phyloP scores from a whole-genome alignment of 306 rosid species.

The Begonia masoniana region DNA sequence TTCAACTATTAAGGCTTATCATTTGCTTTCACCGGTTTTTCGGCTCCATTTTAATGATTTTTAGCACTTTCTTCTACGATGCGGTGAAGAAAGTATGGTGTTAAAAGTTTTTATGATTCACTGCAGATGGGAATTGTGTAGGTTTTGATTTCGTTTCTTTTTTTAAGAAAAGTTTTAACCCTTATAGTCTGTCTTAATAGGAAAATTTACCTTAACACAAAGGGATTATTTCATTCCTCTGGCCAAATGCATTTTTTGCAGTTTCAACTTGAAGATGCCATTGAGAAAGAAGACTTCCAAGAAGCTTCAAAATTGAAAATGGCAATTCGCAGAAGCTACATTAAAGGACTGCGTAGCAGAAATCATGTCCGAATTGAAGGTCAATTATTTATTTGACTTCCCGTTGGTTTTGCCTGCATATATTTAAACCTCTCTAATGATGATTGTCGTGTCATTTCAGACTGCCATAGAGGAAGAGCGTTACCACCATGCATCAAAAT shows the following conservation, averaged over 20 bases:
- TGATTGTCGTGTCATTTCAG: constrained; percentile 26
- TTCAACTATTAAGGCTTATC: too few relatives aligned
- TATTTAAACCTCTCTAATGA: too few relatives aligned
- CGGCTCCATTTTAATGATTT: too few relatives aligned
- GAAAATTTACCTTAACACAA: not conserved
- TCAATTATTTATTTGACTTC: constrained; percentile 10
- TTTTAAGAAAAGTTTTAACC: too few relatives aligned
- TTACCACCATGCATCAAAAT: constrained; percentile 77
- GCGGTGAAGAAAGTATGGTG: too few relatives aligned
- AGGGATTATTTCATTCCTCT: not conserved
- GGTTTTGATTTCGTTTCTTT: not conserved
- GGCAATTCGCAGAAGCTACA: constrained; percentile 63
- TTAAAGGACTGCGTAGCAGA: constrained; percentile 76
- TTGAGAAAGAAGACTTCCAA: constrained; percentile 82
- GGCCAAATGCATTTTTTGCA: constrained; percentile 12
- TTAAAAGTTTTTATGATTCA: too few relatives aligned
- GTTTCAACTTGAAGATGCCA: constrained; percentile 98
- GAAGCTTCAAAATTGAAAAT: constrained; percentile 76
- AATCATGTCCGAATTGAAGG: constrained; percentile 83
- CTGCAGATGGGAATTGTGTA: not conserved
- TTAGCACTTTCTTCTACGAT: too few relatives aligned
- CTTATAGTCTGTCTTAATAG: not conserved
- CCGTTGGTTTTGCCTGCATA: not conserved
- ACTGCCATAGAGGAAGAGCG: constrained; percentile 81
- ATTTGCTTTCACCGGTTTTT: too few relatives aligned